These are phyloP conservation scores for Linum tenue DNA, from an alignment of 345 rosid species.

Conservation along the genomic window DNA sequence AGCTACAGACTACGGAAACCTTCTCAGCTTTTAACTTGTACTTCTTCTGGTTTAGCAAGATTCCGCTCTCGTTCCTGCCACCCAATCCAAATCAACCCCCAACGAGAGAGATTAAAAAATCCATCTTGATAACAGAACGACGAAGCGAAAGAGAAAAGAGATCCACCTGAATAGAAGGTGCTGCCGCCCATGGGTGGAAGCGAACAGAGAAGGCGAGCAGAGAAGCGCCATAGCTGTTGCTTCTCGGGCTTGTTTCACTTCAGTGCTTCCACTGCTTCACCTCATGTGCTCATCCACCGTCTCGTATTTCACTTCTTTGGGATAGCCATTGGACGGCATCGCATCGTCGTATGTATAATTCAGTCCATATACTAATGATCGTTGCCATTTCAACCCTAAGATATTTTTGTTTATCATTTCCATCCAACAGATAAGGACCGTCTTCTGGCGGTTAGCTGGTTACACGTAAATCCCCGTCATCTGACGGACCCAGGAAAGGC, in stretches of 20 bases:
- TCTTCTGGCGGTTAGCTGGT: too few species aligned
- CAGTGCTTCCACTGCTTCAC: not conserved
- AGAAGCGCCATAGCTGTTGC: conserved; percentile 12
- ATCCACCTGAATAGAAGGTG: conserved; percentile 2
- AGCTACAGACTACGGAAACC: conserved; percentile 12
- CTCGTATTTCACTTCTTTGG: too few species aligned
- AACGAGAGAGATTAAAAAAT: too few species aligned
- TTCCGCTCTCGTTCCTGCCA: conserved; percentile 28
- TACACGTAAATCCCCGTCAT: too few species aligned
- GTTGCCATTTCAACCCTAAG: too few species aligned
- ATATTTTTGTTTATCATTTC: too few species aligned
- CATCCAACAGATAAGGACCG: too few species aligned
- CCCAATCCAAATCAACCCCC: not conserved
- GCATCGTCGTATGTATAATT: too few species aligned
- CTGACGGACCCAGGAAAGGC: too few species aligned
- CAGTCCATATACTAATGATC: too few species aligned
- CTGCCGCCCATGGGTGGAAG: not conserved
- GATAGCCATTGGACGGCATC: too few species aligned
- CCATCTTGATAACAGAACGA: not conserved
- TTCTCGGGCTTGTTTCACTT: not conserved
- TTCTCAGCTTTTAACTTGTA: conserved; percentile 25
- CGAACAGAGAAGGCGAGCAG: conserved; percentile 6
- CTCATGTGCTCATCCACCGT: conserved; percentile 4
- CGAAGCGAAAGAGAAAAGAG: not conserved
- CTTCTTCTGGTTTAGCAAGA: conserved; percentile 30